Conservation (phyloP, 2,329 filamentous ascomycete species). For the Cercospora sojina region DNA sequence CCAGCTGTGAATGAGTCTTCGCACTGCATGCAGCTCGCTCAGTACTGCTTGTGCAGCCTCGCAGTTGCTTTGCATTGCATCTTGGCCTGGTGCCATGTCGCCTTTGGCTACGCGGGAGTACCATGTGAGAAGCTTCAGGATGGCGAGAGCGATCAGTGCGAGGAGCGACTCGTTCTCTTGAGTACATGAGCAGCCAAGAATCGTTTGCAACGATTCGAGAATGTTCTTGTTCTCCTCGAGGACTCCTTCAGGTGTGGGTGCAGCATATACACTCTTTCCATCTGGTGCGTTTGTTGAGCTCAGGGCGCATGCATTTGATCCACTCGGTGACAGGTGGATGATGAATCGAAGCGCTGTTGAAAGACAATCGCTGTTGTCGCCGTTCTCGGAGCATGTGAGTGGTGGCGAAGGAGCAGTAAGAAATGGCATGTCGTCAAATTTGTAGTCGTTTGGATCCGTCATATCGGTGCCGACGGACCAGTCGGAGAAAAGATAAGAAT, state of each 20-base stretch:
- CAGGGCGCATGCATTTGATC: not conserved
- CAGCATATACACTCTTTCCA: not conserved
- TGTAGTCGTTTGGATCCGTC: not conserved
- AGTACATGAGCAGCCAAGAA: not conserved
- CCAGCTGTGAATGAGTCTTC: not conserved
- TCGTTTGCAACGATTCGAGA: not conserved
- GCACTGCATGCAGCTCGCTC: not conserved
- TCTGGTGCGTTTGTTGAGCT: not conserved
- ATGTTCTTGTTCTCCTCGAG: not conserved
- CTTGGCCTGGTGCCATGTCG: not conserved
- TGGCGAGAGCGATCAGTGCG: not conserved
- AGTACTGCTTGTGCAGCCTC: not conserved
- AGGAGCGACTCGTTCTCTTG: not conserved
- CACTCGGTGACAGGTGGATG: not conserved
- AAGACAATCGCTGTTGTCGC: not conserved
- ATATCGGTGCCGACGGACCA: not conserved
- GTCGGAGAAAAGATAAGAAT: not conserved
- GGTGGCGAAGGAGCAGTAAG: not conserved
- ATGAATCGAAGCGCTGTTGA: not conserved
- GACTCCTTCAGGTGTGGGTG: not conserved
- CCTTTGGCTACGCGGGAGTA: not conserved
- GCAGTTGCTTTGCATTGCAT: not conserved
- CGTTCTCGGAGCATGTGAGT: not conserved
- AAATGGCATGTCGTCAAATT: not conserved
- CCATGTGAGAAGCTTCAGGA: not conserved